Conservation (phyloP, 164 flowering plant genomes). For the Stephania yunnanensis region DNA sequence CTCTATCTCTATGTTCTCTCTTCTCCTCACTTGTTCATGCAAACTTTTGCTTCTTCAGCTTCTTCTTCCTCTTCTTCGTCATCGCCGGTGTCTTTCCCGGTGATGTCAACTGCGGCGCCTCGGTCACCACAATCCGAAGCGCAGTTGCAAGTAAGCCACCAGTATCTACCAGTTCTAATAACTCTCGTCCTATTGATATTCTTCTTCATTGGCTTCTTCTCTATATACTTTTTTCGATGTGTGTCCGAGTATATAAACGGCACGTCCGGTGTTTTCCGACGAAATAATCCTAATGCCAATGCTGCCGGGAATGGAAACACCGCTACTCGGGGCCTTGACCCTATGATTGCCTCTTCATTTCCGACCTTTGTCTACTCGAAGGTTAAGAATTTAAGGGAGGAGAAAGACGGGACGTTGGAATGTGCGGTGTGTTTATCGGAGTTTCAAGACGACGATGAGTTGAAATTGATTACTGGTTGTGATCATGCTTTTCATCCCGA, state of each 20-base stretch:
- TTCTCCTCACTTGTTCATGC: neutral
- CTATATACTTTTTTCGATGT: constrained; percentile 56
- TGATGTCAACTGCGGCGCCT: constrained; percentile 21
- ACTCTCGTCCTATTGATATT: constrained; percentile 43
- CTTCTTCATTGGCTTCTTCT: constrained; percentile 57
- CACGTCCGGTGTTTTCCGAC: constrained; percentile 20
- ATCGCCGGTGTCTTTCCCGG: neutral
- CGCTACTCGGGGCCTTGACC: constrained; percentile 43
- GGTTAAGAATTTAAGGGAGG: constrained; percentile 40
- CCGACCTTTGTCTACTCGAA: constrained; percentile 50
- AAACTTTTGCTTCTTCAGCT: neutral
- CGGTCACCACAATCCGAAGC: neutral
- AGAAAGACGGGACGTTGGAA: constrained; percentile 41
- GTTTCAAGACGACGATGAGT: constrained; percentile 38
- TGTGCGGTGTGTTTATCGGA: constrained; percentile 78
- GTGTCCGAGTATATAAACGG: constrained; percentile 22
- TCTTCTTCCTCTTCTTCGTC: neutral
- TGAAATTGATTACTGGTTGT: constrained; percentile 53
- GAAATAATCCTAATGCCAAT: constrained; percentile 21
- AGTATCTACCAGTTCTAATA: constrained; percentile 32
- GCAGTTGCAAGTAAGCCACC: constrained; percentile 24
- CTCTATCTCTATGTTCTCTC: neutral
- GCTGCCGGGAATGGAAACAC: neutral
- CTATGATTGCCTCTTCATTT: constrained; percentile 40
- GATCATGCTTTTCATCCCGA: constrained; percentile 76